Base-by-base conservation (phyloP, 345 rosid species). In the Anastatica hierochuntica region DNA sequence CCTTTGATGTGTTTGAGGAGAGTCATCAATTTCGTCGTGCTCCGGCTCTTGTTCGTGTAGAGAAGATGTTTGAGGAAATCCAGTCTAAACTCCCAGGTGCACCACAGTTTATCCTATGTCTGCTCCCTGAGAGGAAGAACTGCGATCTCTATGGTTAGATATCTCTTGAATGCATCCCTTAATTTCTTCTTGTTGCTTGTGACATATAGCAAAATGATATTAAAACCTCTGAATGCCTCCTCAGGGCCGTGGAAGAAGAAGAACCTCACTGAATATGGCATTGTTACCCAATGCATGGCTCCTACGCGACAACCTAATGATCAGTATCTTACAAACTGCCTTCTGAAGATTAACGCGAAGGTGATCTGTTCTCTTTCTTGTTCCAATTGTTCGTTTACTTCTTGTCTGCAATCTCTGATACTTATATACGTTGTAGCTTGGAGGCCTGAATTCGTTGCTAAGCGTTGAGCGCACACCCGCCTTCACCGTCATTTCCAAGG, bases 161-260 rank as follows among this genome's bases (percentile, higher is more conserved):
- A 55, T n/a, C 14, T 61, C 14, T 34, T 42, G 14, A 10, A 10
- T 41, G 13, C 6, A n/a, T 23, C 35, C 14, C 40, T 57, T 14
- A 0, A 27, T 14, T 18, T 20, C 3, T 26, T 36, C 27, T 26
- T 35, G 43, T 24, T 33, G 18, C 31, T n/a, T n/a, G n/a, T n/a
- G n/a, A n/a, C 31, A n/a, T 24, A 9, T 16, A 12, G 4, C 8
- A 5, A 8, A 26, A 34, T 16, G 4, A 62, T 33, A 10, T n/a
- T 11, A 34, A 15, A 17, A 15, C 3, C 2, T 2, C 34, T 11
- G 15, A 27, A 35, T 53, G 17, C 44, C 38, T 40, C 29, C 13
- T 29, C 45, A 86, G 98, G 98, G 21, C 98, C 98, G 1, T 90
- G 98, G 98, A 90, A 90, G 62, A 67, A 71, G 30, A 90, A 87